These are phyloP conservation scores for Colletotrichum sp. DNA, from an alignment of 2,329 filamentous ascomycete species.

Conservation along the genomic window DNA sequence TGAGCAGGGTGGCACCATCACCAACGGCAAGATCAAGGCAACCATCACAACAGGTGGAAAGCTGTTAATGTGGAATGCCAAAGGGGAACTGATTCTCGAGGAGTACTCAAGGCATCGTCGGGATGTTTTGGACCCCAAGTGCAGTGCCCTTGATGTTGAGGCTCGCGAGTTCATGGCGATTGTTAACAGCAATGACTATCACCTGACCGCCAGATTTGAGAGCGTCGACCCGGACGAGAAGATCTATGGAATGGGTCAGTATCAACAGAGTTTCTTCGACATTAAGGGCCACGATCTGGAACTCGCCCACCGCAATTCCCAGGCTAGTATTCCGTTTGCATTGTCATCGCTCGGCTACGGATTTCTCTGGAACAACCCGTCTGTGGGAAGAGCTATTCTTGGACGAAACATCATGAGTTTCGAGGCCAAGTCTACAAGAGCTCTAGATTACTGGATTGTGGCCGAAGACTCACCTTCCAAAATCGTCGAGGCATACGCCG, in stretches of 20 bases:
- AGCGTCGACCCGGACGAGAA: constrained; percentile 57
- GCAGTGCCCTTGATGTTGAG: constrained; percentile 57
- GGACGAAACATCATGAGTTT: constrained; percentile 65
- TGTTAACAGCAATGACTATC: constrained; percentile 50
- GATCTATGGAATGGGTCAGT: constrained; percentile 70
- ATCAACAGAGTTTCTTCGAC: constrained; percentile 64
- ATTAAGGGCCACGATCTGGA: constrained; percentile 66
- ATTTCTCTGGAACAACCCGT: constrained; percentile 68
- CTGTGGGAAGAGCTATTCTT: constrained; percentile 61
- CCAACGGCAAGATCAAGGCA: constrained; percentile 36
- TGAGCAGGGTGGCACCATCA: constrained; percentile 25
- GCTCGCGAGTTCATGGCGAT: constrained; percentile 61
- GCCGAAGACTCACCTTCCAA: constrained; percentile 56
- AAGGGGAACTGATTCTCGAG: constrained; percentile 33
- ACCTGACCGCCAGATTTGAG: constrained; percentile 62
- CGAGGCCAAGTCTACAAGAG: constrained; percentile 59
- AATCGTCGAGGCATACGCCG: constrained; percentile 59
- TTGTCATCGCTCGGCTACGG: constrained; percentile 64
- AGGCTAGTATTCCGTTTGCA: constrained; percentile 66
- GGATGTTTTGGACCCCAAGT: constrained; percentile 54
- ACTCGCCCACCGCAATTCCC: constrained; percentile 67
- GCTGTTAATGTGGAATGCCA: constrained; percentile 29
- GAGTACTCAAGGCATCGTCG: constrained; percentile 34
- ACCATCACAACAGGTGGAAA: constrained; percentile 32
- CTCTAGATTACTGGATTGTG: constrained; percentile 67